These are phyloP conservation scores for Lipomyces lipofer DNA, from an alignment of 805 yeast species.

Conservation along the genomic window DNA sequence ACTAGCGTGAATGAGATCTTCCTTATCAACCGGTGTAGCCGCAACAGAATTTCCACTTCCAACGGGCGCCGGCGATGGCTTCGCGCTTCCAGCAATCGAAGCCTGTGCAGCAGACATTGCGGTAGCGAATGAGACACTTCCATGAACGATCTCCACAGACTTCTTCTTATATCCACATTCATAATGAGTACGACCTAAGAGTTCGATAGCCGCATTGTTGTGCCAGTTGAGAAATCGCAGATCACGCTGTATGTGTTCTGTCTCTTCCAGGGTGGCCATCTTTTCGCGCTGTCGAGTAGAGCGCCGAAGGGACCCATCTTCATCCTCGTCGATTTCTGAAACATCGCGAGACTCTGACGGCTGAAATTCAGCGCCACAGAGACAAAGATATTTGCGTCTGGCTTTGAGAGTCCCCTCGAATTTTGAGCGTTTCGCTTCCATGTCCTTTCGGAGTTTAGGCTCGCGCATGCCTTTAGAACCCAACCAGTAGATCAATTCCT, in stretches of 20 bases:
- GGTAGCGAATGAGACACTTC: conserved; percentile 12
- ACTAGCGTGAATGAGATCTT: neutral
- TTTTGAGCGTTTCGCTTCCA: conserved; percentile 53
- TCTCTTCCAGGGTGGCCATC: conserved; percentile 4
- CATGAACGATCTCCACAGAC: conserved; percentile 9
- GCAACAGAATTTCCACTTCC: neutral
- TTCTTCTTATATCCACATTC: conserved; percentile 21
- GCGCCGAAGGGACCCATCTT: conserved; percentile 17
- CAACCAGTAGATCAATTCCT: conserved; percentile 60
- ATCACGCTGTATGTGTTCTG: conserved; percentile 4
- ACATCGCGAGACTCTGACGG: conserved; percentile 6
- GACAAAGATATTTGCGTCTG: conserved; percentile 57
- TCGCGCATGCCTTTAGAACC: conserved; percentile 78
- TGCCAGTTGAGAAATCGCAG: conserved; percentile 20
- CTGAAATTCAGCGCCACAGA: conserved; percentile 32
- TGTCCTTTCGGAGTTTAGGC: conserved; percentile 61
- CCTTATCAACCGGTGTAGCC: neutral
- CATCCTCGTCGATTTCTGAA: conserved; percentile 14
- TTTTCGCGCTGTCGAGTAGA: conserved; percentile 21
- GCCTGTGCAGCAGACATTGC: conserved; percentile 12
- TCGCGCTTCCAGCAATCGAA: conserved; percentile 5
- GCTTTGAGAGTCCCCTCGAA: conserved; percentile 57
- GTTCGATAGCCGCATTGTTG: conserved; percentile 17
- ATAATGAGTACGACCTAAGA: conserved; percentile 22
- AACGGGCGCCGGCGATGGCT: neutral